Evolutionary conservation across 257 asterid species (phyloP).

Genomic region (Ehretia macrophylla): DNA sequence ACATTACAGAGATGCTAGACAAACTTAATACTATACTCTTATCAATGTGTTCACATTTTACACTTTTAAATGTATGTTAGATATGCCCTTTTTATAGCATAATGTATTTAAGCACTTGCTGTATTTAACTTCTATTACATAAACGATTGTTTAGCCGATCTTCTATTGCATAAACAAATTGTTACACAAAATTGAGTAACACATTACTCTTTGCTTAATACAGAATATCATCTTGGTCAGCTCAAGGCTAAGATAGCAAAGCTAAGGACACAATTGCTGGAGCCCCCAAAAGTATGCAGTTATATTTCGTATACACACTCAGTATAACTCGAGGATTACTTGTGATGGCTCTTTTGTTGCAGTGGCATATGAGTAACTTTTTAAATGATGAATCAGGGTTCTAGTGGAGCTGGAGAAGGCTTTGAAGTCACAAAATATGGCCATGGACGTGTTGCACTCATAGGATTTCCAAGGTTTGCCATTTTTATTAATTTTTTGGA

Average conservation of each 20-base stretch:
- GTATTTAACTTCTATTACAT: not conserved
- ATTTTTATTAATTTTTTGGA: constrained; percentile 2
- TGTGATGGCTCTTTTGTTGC: not conserved
- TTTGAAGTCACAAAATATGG: constrained; percentile 97
- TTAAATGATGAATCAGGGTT: constrained; percentile 53
- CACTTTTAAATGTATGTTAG: too few relatives aligned
- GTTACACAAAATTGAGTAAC: constrained; percentile 2
- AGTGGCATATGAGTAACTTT: not conserved
- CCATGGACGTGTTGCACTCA: constrained; percentile 94
- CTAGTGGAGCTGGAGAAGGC: constrained; percentile 99
- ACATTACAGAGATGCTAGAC: too few relatives aligned
- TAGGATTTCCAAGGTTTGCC: constrained; percentile 96
- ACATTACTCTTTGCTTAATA: constrained; percentile 1
- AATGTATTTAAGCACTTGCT: too few relatives aligned
- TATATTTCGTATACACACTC: not conserved
- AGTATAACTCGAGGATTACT: not conserved
- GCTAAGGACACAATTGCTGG: constrained; percentile 94
- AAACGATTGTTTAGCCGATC: too few relatives aligned
- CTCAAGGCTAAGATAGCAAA: constrained; percentile 99
- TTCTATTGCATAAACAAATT: not conserved
- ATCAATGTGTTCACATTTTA: too few relatives aligned
- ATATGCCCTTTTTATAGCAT: too few relatives aligned
- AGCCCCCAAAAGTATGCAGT: constrained; percentile 90
- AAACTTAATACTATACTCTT: too few relatives aligned
- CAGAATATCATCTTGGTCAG: constrained; percentile 99